phyloP scores from a whole-genome alignment of 129 eudicot genomes.

The Heracleum sosnowskyi region DNA sequence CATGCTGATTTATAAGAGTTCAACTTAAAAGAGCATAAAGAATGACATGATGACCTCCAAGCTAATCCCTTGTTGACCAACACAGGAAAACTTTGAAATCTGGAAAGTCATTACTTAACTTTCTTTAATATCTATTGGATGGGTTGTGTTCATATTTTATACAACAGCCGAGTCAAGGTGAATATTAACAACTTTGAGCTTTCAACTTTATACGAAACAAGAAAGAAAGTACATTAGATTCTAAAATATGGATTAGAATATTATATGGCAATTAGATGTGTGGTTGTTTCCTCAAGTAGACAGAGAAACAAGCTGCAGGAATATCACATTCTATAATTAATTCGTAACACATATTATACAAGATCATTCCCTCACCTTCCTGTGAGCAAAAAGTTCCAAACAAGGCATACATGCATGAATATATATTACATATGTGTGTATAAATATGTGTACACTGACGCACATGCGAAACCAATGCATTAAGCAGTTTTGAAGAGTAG shows the following conservation, averaged over 20 bases:
- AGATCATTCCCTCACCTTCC: not conserved
- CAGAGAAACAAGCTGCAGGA: not conserved
- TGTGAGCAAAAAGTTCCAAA: not conserved
- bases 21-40: constrained; percentile 8
- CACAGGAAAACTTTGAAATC: not conserved
- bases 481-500: not conserved
- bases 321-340: not conserved
- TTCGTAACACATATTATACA: not conserved
- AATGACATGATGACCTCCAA: not conserved
- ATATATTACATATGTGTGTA: not conserved
- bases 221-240: not conserved
- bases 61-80: not conserved
- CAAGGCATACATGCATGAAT: not conserved
- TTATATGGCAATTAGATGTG: not conserved
- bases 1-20: not conserved
- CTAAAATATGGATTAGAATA: not conserved
- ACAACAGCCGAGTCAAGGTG: not conserved
- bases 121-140: not conserved
- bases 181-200: not conserved
- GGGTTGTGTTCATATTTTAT: not conserved
- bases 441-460: not conserved
- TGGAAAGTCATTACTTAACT: not conserved
- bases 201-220: not conserved
- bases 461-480: constrained; percentile 4
- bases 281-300: not conserved